Evolutionary conservation across 352 stramenopile species (phyloP).

Genomic region (Pythium diclinum): DNA sequence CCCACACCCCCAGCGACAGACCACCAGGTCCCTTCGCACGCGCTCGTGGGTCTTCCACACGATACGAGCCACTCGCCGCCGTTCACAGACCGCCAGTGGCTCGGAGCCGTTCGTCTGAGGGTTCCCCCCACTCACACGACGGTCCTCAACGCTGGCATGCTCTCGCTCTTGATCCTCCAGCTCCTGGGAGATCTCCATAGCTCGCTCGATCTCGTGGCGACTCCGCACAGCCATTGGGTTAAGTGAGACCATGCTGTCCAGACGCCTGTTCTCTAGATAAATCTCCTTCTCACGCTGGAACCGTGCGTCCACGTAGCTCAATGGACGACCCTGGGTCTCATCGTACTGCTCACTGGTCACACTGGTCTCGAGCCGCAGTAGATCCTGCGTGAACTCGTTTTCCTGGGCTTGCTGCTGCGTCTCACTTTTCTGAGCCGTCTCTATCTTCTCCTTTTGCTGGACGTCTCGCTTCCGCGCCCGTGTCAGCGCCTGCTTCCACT

Average conservation of each 20-base stretch:
- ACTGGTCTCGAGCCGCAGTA: slow-evolving; percentile 46
- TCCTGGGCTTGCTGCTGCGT: slow-evolving; percentile 25
- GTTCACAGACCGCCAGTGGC: slow-evolving; percentile 31
- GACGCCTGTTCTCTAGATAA: slow-evolving; percentile 37
- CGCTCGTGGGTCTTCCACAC: slow-evolving; percentile 43
- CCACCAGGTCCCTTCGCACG: slow-evolving; percentile 28
- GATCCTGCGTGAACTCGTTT: slow-evolving; percentile 29
- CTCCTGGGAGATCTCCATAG: slow-evolving; percentile 32
- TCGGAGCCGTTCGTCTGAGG: slow-evolving; percentile 16
- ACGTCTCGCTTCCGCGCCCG: slow-evolving; percentile 41
- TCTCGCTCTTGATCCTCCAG: slow-evolving; percentile 54
- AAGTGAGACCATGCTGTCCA: slow-evolving; percentile 42
- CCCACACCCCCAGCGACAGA: slow-evolving; percentile 64
- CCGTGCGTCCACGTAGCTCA: slow-evolving; percentile 62
- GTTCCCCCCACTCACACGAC: slow-evolving; percentile 22
- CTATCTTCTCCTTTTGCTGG: slow-evolving; percentile 23
- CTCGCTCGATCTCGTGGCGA: slow-evolving; percentile 42
- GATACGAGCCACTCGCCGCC: slow-evolving; percentile 54
- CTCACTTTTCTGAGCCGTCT: slow-evolving; percentile 23
- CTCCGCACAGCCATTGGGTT: slow-evolving; percentile 31
- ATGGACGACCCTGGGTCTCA: slow-evolving; percentile 29
- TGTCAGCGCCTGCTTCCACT: slow-evolving; percentile 62
- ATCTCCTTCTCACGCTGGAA: slow-evolving; percentile 57
- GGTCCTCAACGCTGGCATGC: slow-evolving; percentile 48
- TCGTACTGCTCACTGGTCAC: slow-evolving; percentile 58